Base-by-base conservation (phyloP, 192 early-diverging fungal genomes). In the Gigaspora rosea region DNA sequence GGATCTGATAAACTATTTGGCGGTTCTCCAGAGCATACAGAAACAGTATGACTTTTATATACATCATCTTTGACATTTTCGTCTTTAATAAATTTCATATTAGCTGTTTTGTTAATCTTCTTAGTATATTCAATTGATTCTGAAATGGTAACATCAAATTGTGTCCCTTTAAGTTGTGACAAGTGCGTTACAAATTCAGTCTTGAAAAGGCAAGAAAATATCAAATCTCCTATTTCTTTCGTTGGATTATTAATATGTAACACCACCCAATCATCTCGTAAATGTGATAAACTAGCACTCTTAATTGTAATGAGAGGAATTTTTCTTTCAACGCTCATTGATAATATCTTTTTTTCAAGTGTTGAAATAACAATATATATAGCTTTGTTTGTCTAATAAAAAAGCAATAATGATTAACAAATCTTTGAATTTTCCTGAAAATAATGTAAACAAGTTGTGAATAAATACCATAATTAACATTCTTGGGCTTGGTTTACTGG, bases 51-150 rank as follows among this genome's bases (percentile, higher is more conserved):
- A 67, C 88, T 89, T 81, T 94, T 94, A 75, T 92, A 91, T 20
- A 88, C 79, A 63, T 84, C 86, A 15, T 86, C 78, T 12, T 78
- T 85, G 54, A 81, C 78, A 27, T 64, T 80, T 52, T 92, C 91
- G 76, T 92, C 90, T 82, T 92, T 92, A 56, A 87, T 84, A 82
- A 92, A 91, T 84, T 94, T 94, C 84, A 94, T 83, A 50, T 82
- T 86, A 41, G 86, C 91, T 12, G 81, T 79, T 80, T 94, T 94
- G 75, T 82, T 85, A 76, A 88, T 87, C 85, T 94, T 94, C 80
- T 92, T 94, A 62, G 80, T 77, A 80, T 91, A 94, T 46, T 88
- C 83, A 66, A 92, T 90, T 18, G 83, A 78, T 52, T 86, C 78
- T 70, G 78, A 80, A 77, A 93, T 81, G 32, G 89, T 85, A 52